Percentiles rank a stretch among this genome's conserved stretches.
Evolutionary conservation across 768 basidiomycete species (phyloP).

Genomic region (Boletus tylopilopsis): DNA sequence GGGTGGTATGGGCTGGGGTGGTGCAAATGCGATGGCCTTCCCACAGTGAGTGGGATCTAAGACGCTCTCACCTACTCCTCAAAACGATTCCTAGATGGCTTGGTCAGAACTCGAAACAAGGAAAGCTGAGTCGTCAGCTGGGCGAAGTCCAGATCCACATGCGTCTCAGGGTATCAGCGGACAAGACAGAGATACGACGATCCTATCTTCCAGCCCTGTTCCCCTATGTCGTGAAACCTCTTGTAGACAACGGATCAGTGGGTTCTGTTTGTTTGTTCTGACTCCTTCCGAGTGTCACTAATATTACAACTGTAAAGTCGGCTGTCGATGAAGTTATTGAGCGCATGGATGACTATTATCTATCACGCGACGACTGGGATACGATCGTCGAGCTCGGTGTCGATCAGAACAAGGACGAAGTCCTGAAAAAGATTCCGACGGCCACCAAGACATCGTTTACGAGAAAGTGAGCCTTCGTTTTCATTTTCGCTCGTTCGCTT

Average conservation of each 20-base stretch:
- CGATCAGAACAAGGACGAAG: conserved; percentile 69
- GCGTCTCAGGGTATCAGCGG: conserved; percentile 90
- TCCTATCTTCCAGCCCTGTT: conserved; percentile 89
- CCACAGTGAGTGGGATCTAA: conserved; percentile 60
- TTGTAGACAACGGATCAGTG: conserved; percentile 71
- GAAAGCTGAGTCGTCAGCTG: conserved; percentile 74
- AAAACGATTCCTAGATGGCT: conserved; percentile 66
- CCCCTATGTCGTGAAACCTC: conserved; percentile 73
- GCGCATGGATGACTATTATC: conserved; percentile 90
- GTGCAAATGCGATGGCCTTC: conserved; percentile 68
- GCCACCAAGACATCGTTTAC: conserved; percentile 86
- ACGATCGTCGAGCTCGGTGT: conserved; percentile 91
- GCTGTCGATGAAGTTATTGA: conserved; percentile 80
- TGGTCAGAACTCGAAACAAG: conserved; percentile 94
- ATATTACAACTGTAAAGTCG: conserved; percentile 16
- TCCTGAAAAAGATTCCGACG: conserved; percentile 76
- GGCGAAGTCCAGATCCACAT: conserved; percentile 92
- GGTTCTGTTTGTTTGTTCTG: conserved; percentile 33
- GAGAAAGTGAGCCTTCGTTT: conserved; percentile 53
- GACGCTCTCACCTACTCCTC: background rate
- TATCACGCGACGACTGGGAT: conserved; percentile 97
- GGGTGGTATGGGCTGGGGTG: conserved; percentile 57
- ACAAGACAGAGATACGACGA: conserved; percentile 86
- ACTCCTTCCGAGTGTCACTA: background rate
- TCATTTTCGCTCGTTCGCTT: background rate